Evolutionary conservation across 75 land plant species (phyloP), one percentile per base, ranked within the genome.

Genomic region (Larix kaempferi): DNA sequence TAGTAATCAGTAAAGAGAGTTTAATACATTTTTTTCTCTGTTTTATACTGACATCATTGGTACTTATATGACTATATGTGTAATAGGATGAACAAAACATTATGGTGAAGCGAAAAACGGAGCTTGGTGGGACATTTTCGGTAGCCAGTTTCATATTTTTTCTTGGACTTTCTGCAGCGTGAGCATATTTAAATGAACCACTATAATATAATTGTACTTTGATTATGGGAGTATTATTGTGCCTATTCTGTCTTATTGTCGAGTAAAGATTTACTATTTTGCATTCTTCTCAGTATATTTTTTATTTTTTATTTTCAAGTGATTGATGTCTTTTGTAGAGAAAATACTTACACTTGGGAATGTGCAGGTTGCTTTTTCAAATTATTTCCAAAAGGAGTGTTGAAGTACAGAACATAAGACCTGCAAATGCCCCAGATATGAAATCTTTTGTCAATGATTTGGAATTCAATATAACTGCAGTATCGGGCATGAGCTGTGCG

Each of bases 61-160:
- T 69, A 10, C 52, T n/a, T 41, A 69, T n/a, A 41, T 39, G 72
- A 39, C 35, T 39, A 69, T 69, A 41, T 69, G 73, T n/a, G 44
- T 44, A 69, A 69, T 71, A 91, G 91, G 91, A 89, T 69, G 91
- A 91, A 49, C 88, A 84, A 56, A 83, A 84, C 67, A 78, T 81
- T 33, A 86, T 91, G 44, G 74, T 54, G 26, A 91, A 89, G 84
- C 81, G 91, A 35, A 91, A 89, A 85, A 91, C 94, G 14, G 94
- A 91, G 82, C 84, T 91, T 74, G 94, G 94, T 19, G 94, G 94
- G 49, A 82, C 88, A 56, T 89, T 91, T 56, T 91, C 91, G 39
- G 82, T 91, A 15, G 91, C 91, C 73, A 87, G 91, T 71, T 87
- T 77, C 84, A 87, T 91, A 71, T 80, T 91, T 52, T 91, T 91